phyloP scores from a whole-genome alignment of 306 rosid species.

The Chamaecrista fasciculata region DNA sequence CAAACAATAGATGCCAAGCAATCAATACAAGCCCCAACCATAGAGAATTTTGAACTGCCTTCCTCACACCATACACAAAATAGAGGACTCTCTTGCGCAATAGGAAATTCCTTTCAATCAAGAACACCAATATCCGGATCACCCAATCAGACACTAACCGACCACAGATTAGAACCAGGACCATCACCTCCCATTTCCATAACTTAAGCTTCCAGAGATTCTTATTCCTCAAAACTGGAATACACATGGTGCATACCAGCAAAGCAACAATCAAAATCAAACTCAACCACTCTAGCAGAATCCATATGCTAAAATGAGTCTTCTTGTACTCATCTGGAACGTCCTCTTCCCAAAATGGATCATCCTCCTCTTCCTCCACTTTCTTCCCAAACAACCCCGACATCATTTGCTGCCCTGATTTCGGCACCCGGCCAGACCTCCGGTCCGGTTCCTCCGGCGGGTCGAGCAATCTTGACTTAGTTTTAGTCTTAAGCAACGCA shows the following conservation, averaged over 20 bases:
- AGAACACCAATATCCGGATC: slow-evolving; percentile 46
- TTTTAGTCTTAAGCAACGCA: slow-evolving; percentile 45
- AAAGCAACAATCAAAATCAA: slow-evolving; percentile 51
- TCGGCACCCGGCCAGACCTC: slow-evolving; percentile 40
- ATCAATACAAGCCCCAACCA: slow-evolving; percentile 64
- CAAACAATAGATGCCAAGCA: slow-evolving; percentile 63
- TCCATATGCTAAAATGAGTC: slow-evolving; percentile 33
- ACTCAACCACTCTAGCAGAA: slow-evolving; percentile 66
- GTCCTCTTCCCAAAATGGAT: slow-evolving; percentile 66
- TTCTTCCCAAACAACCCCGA: slow-evolving; percentile 52
- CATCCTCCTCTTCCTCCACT: slow-evolving; percentile 62
- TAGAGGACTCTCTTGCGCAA: slow-evolving; percentile 58
- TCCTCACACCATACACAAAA: slow-evolving; percentile 64
- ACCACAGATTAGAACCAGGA: slow-evolving; percentile 61
- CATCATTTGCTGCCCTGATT: slow-evolving; percentile 55
- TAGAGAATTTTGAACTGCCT: slow-evolving; percentile 61
- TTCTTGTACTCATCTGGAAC: slow-evolving; percentile 43
- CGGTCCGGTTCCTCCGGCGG: slow-evolving; percentile 62
- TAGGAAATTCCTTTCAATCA: slow-evolving; percentile 54
- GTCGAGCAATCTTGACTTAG: slow-evolving; percentile 70
- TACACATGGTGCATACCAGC: slow-evolving; percentile 40
- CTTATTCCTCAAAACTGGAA: slow-evolving; percentile 34
- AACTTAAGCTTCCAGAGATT: slow-evolving; percentile 44
- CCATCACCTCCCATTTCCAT: slow-evolving; percentile 71
- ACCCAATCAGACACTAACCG: slow-evolving; percentile 72